Evolutionary conservation across 2,329 filamentous ascomycete genomes (phyloP), one percentile per base, ranked within the genome.

Genomic region (Apiospora kogelbergensis): DNA sequence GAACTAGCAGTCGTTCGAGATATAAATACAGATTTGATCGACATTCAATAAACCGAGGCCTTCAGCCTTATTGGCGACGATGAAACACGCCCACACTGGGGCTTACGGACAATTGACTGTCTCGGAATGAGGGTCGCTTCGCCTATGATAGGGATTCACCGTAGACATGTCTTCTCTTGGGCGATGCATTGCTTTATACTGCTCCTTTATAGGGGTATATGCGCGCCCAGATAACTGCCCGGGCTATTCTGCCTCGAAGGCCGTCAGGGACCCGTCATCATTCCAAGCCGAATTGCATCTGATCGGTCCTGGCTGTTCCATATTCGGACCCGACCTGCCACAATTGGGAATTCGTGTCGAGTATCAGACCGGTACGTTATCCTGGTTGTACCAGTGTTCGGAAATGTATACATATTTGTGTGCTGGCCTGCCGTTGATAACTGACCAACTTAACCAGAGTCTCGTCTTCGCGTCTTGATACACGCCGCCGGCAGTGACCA

Each of bases 401-500:
- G 40, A 42, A 42, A 15, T 15, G 11, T 13, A 41, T 41, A 41
- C 11, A 13, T 41, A 13, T 41, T 10, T 42, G 5, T 42, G 11
- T 42, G 11, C 11, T 42, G 10, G 40, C 11, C 17, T 42, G 40
- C 7, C 13, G 13, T 42, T 15, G 40, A 42, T 42, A 5, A 15
- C 40, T 42, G 17, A 42, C 40, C 15, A 15, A 2, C 1, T 15
- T 13, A 13, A 53, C 15, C 30, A 91, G 90, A 88, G 63, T 83
- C 86, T 26, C 89, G 91, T n/a, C 85, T 94, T 4, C 92, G 93
- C 76, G 89, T 94, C 75, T 87, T 91, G 74, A 93, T 94, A 68
- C 88, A 90, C 71, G 93, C 95, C 78, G 84, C 86, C 6, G 86
- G 82, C n/a, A 85, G 91, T 71, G 84, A 89, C 40, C 90, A 92